Evolutionary conservation across 805 yeast species (phyloP).

Genomic region (Pichia phayaonensis): DNA sequence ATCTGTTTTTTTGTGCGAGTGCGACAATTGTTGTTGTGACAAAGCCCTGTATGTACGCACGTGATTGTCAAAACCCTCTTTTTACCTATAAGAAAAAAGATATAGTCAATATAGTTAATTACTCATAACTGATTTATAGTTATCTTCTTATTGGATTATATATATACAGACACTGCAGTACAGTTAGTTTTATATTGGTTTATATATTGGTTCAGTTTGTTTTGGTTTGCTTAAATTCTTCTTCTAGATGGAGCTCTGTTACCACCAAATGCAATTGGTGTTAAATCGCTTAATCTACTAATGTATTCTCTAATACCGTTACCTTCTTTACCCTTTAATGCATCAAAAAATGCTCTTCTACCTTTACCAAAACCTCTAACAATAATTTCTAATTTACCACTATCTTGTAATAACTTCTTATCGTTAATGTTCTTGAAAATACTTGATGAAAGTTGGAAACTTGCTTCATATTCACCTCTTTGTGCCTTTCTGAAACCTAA

Average conservation of each 20-base stretch:
- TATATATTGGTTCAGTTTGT: neutral
- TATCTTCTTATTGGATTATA: neutral
- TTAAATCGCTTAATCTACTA: slow-evolving; percentile 65
- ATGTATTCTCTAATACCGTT: slow-evolving; percentile 55
- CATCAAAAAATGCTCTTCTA: slow-evolving; percentile 76
- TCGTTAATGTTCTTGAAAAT: slow-evolving; percentile 65
- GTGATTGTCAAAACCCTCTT: slow-evolving; percentile 1
- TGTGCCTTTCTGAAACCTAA: slow-evolving; percentile 86
- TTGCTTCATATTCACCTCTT: slow-evolving; percentile 90
- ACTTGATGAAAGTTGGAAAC: slow-evolving; percentile 72
- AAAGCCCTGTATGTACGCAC: slow-evolving; percentile 11
- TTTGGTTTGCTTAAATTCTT: slow-evolving; percentile 38
- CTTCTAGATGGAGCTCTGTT: slow-evolving; percentile 75
- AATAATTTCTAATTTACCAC: slow-evolving; percentile 63
- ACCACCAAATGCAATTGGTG: slow-evolving; percentile 90
- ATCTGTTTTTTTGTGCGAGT: neutral
- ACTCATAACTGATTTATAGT: no score
- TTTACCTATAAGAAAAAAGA: no score
- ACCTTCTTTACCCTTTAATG: slow-evolving; percentile 88
- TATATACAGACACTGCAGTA: neutral
- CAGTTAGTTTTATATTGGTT: neutral
- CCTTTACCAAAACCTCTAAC: slow-evolving; percentile 84
- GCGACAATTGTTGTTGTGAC: slow-evolving; percentile 10
- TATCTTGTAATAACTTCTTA: slow-evolving; percentile 29
- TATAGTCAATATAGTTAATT: no score